phyloP scores from a whole-genome alignment of 495 filamentous ascomycete species.

The Aspergillus sclerotioniger region DNA sequence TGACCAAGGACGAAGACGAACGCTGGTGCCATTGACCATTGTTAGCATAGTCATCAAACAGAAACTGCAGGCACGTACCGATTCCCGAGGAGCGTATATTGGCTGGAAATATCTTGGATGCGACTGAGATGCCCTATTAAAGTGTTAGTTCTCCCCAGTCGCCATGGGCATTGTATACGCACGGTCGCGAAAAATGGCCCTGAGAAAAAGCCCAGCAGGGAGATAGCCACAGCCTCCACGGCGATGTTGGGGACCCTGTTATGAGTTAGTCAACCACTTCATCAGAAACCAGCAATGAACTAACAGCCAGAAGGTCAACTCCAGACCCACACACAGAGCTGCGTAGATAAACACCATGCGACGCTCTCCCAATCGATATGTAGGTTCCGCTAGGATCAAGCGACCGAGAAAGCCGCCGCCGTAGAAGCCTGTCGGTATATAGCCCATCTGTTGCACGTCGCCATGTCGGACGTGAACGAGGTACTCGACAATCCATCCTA shows the following conservation, averaged over 20 bases:
- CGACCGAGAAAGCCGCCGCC: slow-evolving; percentile 30
- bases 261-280: background rate
- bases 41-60: background rate
- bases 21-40: too few relatives aligned
- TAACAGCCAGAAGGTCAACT: slow-evolving; percentile 36
- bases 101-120: slow-evolving; percentile 27
- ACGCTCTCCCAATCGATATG: slow-evolving; percentile 29
- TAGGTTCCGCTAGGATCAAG: slow-evolving; percentile 28
- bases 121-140: slow-evolving; percentile 28
- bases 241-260: slow-evolving; percentile 32
- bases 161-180: background rate
- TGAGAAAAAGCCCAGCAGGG: slow-evolving; percentile 29
- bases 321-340: slow-evolving; percentile 28
- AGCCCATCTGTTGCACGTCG: slow-evolving; percentile 32
- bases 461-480: slow-evolving; percentile 30
- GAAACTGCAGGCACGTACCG: slow-evolving; percentile 7
- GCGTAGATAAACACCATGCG: slow-evolving; percentile 32
- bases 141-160: background rate
- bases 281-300: background rate
- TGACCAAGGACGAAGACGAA: slow-evolving; percentile 33
- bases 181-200: slow-evolving; percentile 37
- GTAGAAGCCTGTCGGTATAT: slow-evolving; percentile 30
- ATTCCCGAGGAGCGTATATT: slow-evolving; percentile 30
- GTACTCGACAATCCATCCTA: slow-evolving; percentile 35
- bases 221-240: slow-evolving; percentile 33